Evolutionary conservation across 805 yeast genomes (phyloP).

Genomic region (Saturnispora sanitii): DNA sequence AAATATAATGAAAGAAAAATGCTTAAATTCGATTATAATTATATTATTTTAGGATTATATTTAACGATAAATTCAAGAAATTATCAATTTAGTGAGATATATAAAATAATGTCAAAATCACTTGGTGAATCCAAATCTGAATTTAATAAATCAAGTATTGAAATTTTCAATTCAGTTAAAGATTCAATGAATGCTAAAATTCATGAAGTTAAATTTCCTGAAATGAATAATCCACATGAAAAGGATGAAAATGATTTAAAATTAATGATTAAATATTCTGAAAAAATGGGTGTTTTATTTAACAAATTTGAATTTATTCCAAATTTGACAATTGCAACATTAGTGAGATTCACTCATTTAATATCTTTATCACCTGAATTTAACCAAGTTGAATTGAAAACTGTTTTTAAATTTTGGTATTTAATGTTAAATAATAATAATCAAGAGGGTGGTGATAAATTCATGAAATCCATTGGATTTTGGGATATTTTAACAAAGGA

Average conservation of each 20-base stretch:
- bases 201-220: not conserved
- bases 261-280: not conserved
- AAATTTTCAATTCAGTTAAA: not conserved
- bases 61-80: not conserved
- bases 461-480: conserved; percentile 7
- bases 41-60: not conserved
- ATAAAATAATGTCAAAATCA: not conserved
- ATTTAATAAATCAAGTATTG: not conserved
- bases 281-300: conserved; percentile 3
- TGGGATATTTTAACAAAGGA: conserved; percentile 7
- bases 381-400: conserved; percentile 1
- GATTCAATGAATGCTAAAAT: not conserved
- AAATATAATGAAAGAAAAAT: not conserved
- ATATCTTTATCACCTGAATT: conserved; percentile 6
- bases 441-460: not conserved
- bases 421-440: not conserved
- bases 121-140: not conserved
- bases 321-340: conserved; percentile 6
- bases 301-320: not conserved
- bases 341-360: conserved; percentile 1
- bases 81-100: conserved; percentile 1
- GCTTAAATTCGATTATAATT: conserved; percentile 2
- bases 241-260: not conserved
- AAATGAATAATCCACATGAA: too few relatives aligned
- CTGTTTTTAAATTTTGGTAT: conserved; percentile 5